These are phyloP conservation scores for Monosporozyma servazzii DNA, from an alignment of 805 yeast genomes.

Conservation along the genomic window DNA sequence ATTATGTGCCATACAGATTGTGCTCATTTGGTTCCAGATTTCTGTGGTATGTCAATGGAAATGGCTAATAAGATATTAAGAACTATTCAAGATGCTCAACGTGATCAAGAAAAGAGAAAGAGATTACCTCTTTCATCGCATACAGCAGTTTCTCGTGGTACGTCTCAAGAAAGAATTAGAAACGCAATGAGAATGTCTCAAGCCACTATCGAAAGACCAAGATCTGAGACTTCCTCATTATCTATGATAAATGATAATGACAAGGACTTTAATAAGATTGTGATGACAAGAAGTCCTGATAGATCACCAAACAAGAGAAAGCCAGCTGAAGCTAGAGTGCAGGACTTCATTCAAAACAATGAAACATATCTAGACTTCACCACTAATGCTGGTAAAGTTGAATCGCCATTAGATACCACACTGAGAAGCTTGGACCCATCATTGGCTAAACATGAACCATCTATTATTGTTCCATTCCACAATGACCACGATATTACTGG, in stretches of 20 bases:
- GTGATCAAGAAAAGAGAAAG: conserved; percentile 23
- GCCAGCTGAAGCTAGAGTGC: conserved; percentile 15
- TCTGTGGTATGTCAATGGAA: conserved; percentile 98
- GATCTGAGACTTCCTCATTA: background rate
- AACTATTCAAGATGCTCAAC: conserved; percentile 70
- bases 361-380: conserved; percentile 25
- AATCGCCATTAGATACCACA: conserved; percentile 12
- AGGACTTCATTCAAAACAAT: conserved; percentile 20
- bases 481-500: background rate
- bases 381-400: conserved; percentile 14
- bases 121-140: conserved; percentile 6
- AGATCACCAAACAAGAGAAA: conserved; percentile 5
- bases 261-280: background rate
- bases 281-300: conserved; percentile 1
- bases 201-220: background rate
- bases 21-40: conserved; percentile 91
- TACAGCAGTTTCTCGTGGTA: background rate
- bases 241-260: background rate
- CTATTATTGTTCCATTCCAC: background rate
- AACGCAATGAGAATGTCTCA: conserved; percentile 1
- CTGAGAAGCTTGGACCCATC: conserved; percentile 8
- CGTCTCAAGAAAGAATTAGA: background rate
- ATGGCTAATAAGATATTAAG: conserved; percentile 83
- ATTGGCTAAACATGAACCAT: background rate
- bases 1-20: conserved; percentile 90